Base-by-base conservation (phyloP, 768 basidiomycete genomes). In the Strobilomyces dryophilus region DNA sequence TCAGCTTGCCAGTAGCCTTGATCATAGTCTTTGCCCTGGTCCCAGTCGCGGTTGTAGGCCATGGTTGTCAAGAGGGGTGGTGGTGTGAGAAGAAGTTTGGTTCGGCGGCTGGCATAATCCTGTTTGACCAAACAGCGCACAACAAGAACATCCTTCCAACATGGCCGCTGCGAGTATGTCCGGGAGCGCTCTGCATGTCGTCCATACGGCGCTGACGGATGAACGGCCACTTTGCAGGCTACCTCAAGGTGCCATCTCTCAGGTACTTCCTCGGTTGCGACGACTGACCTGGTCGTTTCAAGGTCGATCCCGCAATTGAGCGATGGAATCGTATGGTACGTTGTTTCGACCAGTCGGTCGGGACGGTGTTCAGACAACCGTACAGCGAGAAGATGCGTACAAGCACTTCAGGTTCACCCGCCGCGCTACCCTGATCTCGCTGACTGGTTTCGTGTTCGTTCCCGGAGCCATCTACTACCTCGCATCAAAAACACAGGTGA, bases 1-100 rank as follows among this genome's bases (percentile, higher is more conserved):
- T 70, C 59, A 50, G 73, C 55, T 20, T 68, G 67, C 76, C 79
- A 80, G 45, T 73, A 63, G 31, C 67, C 61, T 60, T 68, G 61
- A 43, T 84, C 79, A 53, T 82, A 84, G 43, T 83, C 79, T 70
- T 90, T 91, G 47, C 88, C 89, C 69, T 79, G 79, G 73, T 91
- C 89, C 90, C 91, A 92, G 76, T 92, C 89, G 58, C 91, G 83
- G 71, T 87, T 87, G 71, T 85, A 81, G 46, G 85, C 77, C 87
- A 89, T 88, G 20, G 52, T 49, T 21, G 60, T 51, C 27, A 45
- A 37, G 8, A 60, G 45, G 54, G 39, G 26, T 10, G 46, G 20
- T 15, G 59, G 56, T 47, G 51, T 60, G 57, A 69, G 60, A 45
- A 42, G 42, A 67, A 46, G 40, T 44, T 59, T 41, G 47, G 49